Evolutionary conservation across 352 stramenopile species (phyloP), one percentile per base, ranked within the genome.

Genomic region (Pythium grandisporangium): DNA sequence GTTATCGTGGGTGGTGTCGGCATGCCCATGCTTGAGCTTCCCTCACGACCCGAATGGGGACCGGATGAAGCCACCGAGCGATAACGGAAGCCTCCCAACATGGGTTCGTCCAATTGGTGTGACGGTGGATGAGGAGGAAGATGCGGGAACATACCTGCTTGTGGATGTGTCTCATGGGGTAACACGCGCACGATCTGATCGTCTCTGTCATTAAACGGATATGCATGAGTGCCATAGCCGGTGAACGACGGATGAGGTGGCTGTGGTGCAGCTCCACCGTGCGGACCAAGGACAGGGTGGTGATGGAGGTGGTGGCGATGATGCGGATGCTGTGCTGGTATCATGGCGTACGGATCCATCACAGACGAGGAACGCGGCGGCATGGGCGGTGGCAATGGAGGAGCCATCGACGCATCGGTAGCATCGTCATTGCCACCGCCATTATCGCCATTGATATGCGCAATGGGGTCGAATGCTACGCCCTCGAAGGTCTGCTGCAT

Each of bases 141-240:
- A 14, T 34, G 22, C 4, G 32, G 40, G 24, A 30, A 44, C 33
- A 25, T 30, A 16, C 2, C 48, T 55, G 19, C 30, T 7, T 45
- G 38, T 7, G 14, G 24, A n/a, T 19, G 6, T 35, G 34, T 51
- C 37, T 34, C 82, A 62, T 55, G 77, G 76, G 42, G 82, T 61
- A 39, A 83, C 64, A 90, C 70, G 3, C 77, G 73, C n/a, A 90
- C 25, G 45, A 87, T 85, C 19, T 74, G 63, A 16, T 78, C 81
- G 25, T 84, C 62, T 25, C 47, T 43, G 27, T 14, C 8, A 32
- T 32, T 14, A 14, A 14, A 32, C 10, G 14, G 8, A 14, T 8
- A 32, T 32, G 27, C 27, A 32, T 14, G 7, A 40, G 22, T n/a
- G 22, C n/a, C 30, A 3, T 37, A 44, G 13, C 29, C 42, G n/a